Evolutionary conservation across 2,329 filamentous ascomycete genomes (phyloP), one percentile per base, ranked within the genome.

Genomic region (Fusarium miscanthi): DNA sequence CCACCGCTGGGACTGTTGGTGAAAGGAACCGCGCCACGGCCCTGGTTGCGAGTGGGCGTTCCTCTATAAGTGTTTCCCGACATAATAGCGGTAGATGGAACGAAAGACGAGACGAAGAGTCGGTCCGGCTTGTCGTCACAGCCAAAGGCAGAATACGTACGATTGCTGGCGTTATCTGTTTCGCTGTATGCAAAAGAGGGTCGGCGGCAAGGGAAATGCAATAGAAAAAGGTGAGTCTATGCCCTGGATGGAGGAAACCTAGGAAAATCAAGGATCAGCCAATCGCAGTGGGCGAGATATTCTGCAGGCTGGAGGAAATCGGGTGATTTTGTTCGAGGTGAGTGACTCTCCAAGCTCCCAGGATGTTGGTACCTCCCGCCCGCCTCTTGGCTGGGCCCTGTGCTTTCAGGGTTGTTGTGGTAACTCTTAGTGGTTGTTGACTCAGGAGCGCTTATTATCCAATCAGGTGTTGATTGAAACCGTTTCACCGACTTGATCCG

Each of bases 61-160:
- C 91, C 90, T 85, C 92, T 88, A 82, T 91, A 86, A 65, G 91
- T 93, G 79, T 86, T 87, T 79, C 84, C 85, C 67, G 87, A 89
- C 87, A 89, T 89, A 79, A 80, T 76, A 76, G 80, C 76, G 76
- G 70, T 69, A 67, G 71, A 42, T 66, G 65, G 63, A 71, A 74
- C 68, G 63, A 63, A 56, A 56, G 65, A 64, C 66, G 57, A 63
- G 65, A 69, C 66, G 57, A 71, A 61, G 60, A 74, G 69, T 72
- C 59, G 71, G 66, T 69, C 65, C 65, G 63, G 62, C 52, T 65
- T 59, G 51, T 69, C 30, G 63, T 70, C 69, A 59, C 51, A 59
- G 66, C 66, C 59, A 59, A 53, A 62, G 63, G 54, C 63, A 40
- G 70, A 66, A 59, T 62, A 69, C 74, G 70, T 72, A 54, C 37